These are phyloP conservation scores for Leccinum pachyderme DNA, from an alignment of 1,284 basidiomycete species.

Conservation along the genomic window DNA sequence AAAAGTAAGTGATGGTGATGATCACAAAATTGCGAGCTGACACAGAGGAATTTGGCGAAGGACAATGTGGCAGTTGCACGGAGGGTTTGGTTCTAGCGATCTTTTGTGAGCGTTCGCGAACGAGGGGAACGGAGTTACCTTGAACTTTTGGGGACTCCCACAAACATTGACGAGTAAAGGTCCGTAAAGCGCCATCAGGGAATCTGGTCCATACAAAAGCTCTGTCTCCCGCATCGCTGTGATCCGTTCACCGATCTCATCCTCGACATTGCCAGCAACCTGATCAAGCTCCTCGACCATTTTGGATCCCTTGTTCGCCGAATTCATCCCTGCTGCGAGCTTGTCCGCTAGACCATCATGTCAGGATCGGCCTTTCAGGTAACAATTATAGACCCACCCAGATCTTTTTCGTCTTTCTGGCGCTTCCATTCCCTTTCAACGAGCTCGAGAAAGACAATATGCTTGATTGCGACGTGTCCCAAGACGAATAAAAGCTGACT, in stretches of 20 bases:
- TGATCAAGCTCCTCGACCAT: constrained; percentile 92
- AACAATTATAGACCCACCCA: constrained; percentile 49
- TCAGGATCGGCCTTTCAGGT: neutral
- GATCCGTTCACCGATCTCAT: constrained; percentile 95
- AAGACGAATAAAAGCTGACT: constrained; percentile 93
- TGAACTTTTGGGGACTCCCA: constrained; percentile 83
- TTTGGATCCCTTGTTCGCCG: constrained; percentile 46
- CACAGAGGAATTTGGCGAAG: constrained; percentile 96
- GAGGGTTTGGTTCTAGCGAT: constrained; percentile 73
- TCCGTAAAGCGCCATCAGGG: constrained; percentile 83
- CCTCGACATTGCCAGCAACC: constrained; percentile 96
- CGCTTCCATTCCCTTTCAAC: constrained; percentile 98
- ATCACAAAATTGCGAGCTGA: constrained; percentile 94
- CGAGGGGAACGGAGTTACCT: constrained; percentile 45
- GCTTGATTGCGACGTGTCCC: constrained; percentile 96
- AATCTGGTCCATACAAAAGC: constrained; percentile 82
- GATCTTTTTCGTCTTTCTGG: constrained; percentile 86
- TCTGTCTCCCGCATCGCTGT: constrained; percentile 84
- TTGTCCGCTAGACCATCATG: constrained; percentile 50
- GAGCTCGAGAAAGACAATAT: constrained; percentile 94
- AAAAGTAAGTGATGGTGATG: constrained; percentile 86
- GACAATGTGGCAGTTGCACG: constrained; percentile 87
- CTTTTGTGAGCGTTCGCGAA: constrained; percentile 7
- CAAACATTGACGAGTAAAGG: constrained; percentile 90
- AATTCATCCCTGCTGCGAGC: constrained; percentile 39